phyloP scores from a whole-genome alignment of 192 early-diverging fungal species.

The Helicostylum pulchrum region DNA sequence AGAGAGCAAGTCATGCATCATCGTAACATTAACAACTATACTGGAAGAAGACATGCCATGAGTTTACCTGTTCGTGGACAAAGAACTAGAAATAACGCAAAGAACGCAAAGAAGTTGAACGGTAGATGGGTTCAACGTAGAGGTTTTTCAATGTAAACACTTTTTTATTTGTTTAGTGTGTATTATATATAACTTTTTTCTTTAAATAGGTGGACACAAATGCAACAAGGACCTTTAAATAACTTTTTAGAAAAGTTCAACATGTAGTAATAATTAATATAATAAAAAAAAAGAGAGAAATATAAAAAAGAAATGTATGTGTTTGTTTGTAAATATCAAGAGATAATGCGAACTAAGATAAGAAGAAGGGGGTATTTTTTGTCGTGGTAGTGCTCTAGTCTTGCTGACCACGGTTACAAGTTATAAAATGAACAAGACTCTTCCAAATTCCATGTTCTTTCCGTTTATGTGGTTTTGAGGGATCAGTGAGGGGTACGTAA shows the following conservation, averaged over 20 bases:
- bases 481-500: conserved; percentile 10
- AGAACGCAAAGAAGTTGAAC: conserved; percentile 86
- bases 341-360: not conserved
- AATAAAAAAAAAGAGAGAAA: conserved; percentile 4
- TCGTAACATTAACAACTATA: conserved; percentile 69
- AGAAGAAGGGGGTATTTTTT: not conserved
- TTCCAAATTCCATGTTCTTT: conserved; percentile 4
- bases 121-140: conserved; percentile 50
- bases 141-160: conserved; percentile 32
- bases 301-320: not conserved
- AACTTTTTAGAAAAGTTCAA: conserved; percentile 30
- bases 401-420: not conserved
- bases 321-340: not conserved
- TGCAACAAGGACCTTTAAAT: conserved; percentile 34
- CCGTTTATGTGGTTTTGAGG: not conserved
- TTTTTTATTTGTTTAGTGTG: not conserved
- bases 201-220: conserved; percentile 24
- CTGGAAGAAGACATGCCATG: conserved; percentile 82
- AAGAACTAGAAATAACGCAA: conserved; percentile 80
- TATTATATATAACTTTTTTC: not conserved
- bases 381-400: not conserved
- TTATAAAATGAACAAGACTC: not conserved
- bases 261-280: not conserved
- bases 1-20: conserved; percentile 70
- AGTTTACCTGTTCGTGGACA: conserved; percentile 89